phyloP scores from a whole-genome alignment of 768 basidiomycete genomes.

The Cyathus striatus region DNA sequence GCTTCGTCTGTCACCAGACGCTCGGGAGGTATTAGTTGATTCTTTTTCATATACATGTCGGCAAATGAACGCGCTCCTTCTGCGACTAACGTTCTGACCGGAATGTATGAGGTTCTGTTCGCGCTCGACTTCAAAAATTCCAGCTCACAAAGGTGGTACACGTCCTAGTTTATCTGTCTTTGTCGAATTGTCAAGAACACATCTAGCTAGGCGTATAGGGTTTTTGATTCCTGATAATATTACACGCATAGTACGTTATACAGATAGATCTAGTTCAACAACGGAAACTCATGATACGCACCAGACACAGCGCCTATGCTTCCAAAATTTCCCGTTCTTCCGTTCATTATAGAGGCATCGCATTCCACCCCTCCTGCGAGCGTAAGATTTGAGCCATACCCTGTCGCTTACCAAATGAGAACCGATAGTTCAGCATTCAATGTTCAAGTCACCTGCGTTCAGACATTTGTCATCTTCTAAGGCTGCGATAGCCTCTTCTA shows the following conservation, averaged over 20 bases:
- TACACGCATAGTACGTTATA: too few species aligned
- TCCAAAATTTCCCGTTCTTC: slow-evolving; percentile 42
- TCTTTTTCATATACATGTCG: slow-evolving; percentile 8
- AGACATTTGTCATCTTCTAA: slow-evolving; percentile 65
- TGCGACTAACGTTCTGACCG: slow-evolving; percentile 51
- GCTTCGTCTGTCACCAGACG: slow-evolving; percentile 48
- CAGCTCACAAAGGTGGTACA: slow-evolving; percentile 60
- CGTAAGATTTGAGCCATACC: slow-evolving; percentile 77
- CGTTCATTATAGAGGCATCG: slow-evolving; percentile 72
- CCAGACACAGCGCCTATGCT: slow-evolving; percentile 72
- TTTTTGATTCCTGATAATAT: slow-evolving; percentile 53
- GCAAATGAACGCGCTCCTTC: slow-evolving; percentile 61
- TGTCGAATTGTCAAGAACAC: slow-evolving; percentile 49
- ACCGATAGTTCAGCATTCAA: neutral
- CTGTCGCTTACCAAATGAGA: slow-evolving; percentile 23
- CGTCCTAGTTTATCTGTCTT: slow-evolving; percentile 50
- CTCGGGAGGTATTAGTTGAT: slow-evolving; percentile 34
- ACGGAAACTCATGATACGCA: too few species aligned
- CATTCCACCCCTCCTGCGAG: slow-evolving; percentile 74
- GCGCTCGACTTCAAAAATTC: neutral
- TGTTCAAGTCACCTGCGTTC: slow-evolving; percentile 55
- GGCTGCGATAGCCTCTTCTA: slow-evolving; percentile 46
- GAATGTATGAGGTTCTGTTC: too few species aligned
- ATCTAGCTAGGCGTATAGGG: slow-evolving; percentile 58
- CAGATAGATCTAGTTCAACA: too few species aligned